Base-by-base conservation (phyloP, 2,329 filamentous ascomycete genomes). In the Curvularia verruculosa region DNA sequence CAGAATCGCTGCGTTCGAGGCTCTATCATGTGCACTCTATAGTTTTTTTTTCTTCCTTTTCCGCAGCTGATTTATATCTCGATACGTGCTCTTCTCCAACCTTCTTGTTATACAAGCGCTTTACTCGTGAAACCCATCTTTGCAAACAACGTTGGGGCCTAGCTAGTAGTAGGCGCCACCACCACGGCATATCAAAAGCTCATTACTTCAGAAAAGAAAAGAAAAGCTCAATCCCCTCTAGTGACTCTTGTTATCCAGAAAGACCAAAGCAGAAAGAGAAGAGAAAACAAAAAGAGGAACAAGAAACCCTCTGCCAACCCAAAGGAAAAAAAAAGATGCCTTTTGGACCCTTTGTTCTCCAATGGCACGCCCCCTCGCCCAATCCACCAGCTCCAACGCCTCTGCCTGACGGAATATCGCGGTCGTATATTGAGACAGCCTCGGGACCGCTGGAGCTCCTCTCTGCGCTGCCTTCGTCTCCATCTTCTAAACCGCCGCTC, bases 371-470 rank as follows among this genome's bases (percentile, higher is more conserved):
- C 3, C 67, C 70, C 2, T 61, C 58, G 0, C 65, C 68, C 39
- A 70, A 70, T 40, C 69, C 68, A 19, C 70, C 65, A 36, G 10
- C 18, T 0, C 58, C 62, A 5, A 48, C 65, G 2, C 77, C 47
- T 63, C 75, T 80, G 1, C 82, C 82, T 0, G 19, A 68, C 1
- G 76, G 76, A 5, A 75, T 85, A 45, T 74, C 77, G 52, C 77
- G 81, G 9, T 73, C 71, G 43, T 82, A 78, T 67, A 70, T 84
- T 82, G 0, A 67, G 78, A 3, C 45, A 2, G 9, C 45, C 13
- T 72, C 71, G 2, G 82, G 83, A 1, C 70, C 74, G 2, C 72
- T 85, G n/a, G 83, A 85, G 64, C 65, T 85, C 3, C 77, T 85
- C 26, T 76, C 74, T 54, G 79, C 78, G n/a, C 61, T 69, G 13